Conservation (phyloP, 805 yeast genomes). For the Phaffomyces thermotolerans region DNA sequence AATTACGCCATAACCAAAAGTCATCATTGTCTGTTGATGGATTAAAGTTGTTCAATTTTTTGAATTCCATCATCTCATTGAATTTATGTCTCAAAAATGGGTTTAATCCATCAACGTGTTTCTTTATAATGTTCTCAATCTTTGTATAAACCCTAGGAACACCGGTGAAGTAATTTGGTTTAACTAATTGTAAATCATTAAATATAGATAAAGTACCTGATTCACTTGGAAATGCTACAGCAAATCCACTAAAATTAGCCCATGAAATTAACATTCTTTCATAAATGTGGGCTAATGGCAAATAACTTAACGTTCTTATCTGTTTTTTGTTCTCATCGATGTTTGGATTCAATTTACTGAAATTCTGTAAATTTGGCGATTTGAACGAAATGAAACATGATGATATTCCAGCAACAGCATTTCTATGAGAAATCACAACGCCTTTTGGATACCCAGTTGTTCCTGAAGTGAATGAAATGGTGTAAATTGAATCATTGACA, state of each 20-base stretch:
- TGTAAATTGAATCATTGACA: constrained; percentile 34
- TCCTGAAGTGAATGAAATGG: constrained; percentile 62
- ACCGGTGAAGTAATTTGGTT: constrained; percentile 41
- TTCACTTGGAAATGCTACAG: constrained; percentile 42
- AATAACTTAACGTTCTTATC: constrained; percentile 29
- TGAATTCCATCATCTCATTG: constrained; percentile 10
- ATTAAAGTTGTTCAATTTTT: constrained; percentile 5
- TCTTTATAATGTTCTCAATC: constrained; percentile 41
- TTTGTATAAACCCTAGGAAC: constrained; percentile 54
- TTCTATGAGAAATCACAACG: constrained; percentile 41
- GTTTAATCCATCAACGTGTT: constrained; percentile 8
- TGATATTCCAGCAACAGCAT: constrained; percentile 35
- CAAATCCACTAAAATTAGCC: constrained; percentile 29
- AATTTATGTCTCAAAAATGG: constrained; percentile 13
- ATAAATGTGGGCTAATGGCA: constrained; percentile 57
- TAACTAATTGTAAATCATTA: constrained; percentile 40
- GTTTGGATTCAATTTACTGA: background rate
- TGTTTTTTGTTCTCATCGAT: constrained; percentile 20
- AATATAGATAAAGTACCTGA: constrained; percentile 36
- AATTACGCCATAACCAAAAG: constrained; percentile 5
- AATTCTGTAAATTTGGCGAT: constrained; percentile 3
- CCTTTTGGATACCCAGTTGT: constrained; percentile 63
- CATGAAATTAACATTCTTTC: constrained; percentile 38
- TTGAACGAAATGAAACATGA: constrained; percentile 12
- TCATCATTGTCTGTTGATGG: constrained; percentile 9